Conservation (phyloP, 208 protist species). For the Leptomonas seymouri region DNA sequence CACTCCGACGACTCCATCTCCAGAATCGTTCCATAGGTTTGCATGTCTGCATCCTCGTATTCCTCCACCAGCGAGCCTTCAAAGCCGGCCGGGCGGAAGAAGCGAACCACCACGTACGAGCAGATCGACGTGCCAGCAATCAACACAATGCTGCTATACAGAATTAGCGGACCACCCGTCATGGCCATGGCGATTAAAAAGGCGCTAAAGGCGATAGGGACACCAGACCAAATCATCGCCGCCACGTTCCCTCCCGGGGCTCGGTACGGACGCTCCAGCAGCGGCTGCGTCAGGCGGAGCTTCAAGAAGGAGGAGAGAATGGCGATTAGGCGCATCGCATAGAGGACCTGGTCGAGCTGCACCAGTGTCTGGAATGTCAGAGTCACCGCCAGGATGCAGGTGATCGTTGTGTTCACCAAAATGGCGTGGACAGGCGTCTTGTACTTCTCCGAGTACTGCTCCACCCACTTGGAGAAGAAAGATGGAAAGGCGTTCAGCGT, state of each 20-base stretch:
- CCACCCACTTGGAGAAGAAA: constrained; percentile 72
- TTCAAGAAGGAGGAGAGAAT: constrained; percentile 79
- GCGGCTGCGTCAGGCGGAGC: constrained; percentile 68
- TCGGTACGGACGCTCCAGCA: constrained; percentile 78
- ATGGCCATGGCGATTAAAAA: constrained; percentile 77
- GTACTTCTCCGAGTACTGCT: constrained; percentile 51
- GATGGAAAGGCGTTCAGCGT: constrained; percentile 81
- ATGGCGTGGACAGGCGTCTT: constrained; percentile 84
- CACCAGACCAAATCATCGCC: constrained; percentile 56
- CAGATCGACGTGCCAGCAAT: constrained; percentile 62
- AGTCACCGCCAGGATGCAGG: constrained; percentile 67
- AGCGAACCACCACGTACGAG: constrained; percentile 65
- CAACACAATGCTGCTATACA: constrained; percentile 55
- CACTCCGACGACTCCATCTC: constrained; percentile 73
- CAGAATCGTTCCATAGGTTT: constrained; percentile 83
- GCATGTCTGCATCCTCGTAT: constrained; percentile 83
- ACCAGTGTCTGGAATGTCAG: constrained; percentile 85
- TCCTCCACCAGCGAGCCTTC: constrained; percentile 84
- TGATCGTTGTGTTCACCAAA: constrained; percentile 75
- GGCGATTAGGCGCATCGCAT: constrained; percentile 76
- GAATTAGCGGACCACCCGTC: constrained; percentile 48
- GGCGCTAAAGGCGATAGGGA: constrained; percentile 74
- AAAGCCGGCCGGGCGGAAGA: constrained; percentile 77
- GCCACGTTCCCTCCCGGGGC: constrained; percentile 65
- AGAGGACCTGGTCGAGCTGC: constrained; percentile 86